Evolutionary conservation across 306 rosid species (phyloP), one percentile per base, ranked within the genome.

Genomic region (Malus asiatica): DNA sequence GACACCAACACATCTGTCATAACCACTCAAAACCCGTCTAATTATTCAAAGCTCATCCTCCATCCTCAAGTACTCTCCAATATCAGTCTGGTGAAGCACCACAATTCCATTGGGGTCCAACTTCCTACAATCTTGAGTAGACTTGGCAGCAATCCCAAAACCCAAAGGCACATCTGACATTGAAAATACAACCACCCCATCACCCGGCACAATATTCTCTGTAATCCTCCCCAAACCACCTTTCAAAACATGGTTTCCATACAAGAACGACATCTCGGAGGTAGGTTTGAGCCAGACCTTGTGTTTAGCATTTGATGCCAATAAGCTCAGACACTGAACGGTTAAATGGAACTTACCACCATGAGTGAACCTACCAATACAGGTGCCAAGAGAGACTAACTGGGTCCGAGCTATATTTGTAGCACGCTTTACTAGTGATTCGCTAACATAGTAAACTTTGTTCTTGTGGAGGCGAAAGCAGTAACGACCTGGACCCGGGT

Each of bases 221-320:
- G 96, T 92, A 69, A 95, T 90, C 83, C 97, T 83, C 3, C 96
- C 98, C 76, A 95, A 35, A 1, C 95, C 97, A 22, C 98, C 86
- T 80, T 95, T 92, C 81, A 95, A 73, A 32, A 95, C 97, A 55
- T 92, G 97, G 74, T 92, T 92, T 2, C 97, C 97, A 11, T 95
- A 92, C 74, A 95, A 22, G 70, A 88, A 92, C 0, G 93, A 85
- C 98, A 92, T 92, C 90, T 92, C 97, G 0, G 97, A 90, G 2
- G 91, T 89, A 23, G 96, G 91, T 58, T 95, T 92, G 73, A 95
- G 96, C 97, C 97, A 95, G 6, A 92, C 97, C 87, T 92, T 92
- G 80, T 95, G 98, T 71, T 88, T 92, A 8, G 97, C 96, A 35
- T 95, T 90, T 29, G 97, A 58, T 6, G 98, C 90, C 57, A 90